phyloP scores from a whole-genome alignment of 108 stramenopile species.

The Bacterosira constricta region DNA sequence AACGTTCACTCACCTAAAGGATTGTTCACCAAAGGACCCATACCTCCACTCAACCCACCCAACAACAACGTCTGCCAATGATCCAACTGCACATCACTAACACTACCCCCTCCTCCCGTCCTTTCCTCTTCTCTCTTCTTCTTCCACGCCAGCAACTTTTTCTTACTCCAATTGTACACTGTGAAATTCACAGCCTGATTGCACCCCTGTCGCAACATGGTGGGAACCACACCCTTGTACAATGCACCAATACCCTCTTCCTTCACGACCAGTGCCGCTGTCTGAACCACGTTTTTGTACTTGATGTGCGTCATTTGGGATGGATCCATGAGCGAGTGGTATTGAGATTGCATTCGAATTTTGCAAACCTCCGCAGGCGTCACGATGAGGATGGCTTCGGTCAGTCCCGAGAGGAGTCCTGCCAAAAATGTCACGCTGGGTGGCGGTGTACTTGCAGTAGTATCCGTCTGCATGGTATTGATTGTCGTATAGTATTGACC shows the following conservation, averaged over 20 bases:
- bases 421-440: slow-evolving; percentile 77
- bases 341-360: slow-evolving; percentile 94
- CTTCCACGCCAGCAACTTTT: slow-evolving; percentile 44
- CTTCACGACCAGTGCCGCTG: slow-evolving; percentile 78
- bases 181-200: slow-evolving; percentile 99
- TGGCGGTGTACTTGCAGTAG: slow-evolving; percentile 7
- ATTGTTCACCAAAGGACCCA: slow-evolving; percentile 95
- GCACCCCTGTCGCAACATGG: slow-evolving; percentile 96
- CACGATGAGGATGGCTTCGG: slow-evolving; percentile 88
- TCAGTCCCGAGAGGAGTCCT: slow-evolving; percentile 89
- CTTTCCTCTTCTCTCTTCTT: slow-evolving; percentile 26
- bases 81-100: slow-evolving; percentile 52
- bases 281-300: slow-evolving; percentile 94
- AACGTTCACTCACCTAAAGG: slow-evolving; percentile 79
- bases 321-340: slow-evolving; percentile 89
- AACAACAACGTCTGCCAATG: slow-evolving; percentile 90
- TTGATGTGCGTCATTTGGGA: slow-evolving; percentile 68
- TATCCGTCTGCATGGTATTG: neutral
- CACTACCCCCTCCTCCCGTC: neutral
- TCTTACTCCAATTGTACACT: slow-evolving; percentile 86
- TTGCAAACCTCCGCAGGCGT: slow-evolving; percentile 92
- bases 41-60: slow-evolving; percentile 92
- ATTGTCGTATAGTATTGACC: neutral
- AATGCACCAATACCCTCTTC: slow-evolving; percentile 94
- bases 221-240: slow-evolving; percentile 94